Percentiles rank a stretch among this genome's conserved stretches.
Evolutionary conservation across 805 yeast species (phyloP).

Genomic region (Candida khao-thaluensis): DNA sequence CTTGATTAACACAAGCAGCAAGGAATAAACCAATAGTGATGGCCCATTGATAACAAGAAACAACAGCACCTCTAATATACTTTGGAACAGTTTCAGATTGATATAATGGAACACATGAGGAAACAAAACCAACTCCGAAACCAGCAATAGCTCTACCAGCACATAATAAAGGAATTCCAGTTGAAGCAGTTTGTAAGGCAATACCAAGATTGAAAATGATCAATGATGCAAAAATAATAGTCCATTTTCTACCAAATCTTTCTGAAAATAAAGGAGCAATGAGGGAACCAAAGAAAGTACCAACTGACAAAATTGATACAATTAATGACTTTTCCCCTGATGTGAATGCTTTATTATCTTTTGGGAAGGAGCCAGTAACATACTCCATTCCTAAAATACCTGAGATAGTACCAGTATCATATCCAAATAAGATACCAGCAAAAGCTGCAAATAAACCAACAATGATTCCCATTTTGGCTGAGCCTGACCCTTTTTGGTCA

Average conservation of each 20-base stretch:
- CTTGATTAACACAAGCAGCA: slow-evolving; percentile 51
- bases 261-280: slow-evolving; percentile 67
- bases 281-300: slow-evolving; percentile 78
- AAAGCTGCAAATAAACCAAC: slow-evolving; percentile 84
- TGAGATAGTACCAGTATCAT: slow-evolving; percentile 84
- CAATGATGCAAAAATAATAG: slow-evolving; percentile 58
- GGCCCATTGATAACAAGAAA: slow-evolving; percentile 43
- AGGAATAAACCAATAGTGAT: slow-evolving; percentile 49
- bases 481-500: slow-evolving; percentile 47
- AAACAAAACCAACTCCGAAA: slow-evolving; percentile 43
- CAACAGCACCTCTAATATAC: slow-evolving; percentile 59
- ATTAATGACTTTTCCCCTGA: slow-evolving; percentile 66
- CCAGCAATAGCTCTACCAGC: slow-evolving; percentile 50
- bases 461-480: slow-evolving; percentile 43
- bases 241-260: slow-evolving; percentile 65
- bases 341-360: slow-evolving; percentile 48
- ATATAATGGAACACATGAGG: slow-evolving; percentile 71
- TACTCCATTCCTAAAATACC: slow-evolving; percentile 73
- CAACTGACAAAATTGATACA: slow-evolving; percentile 74
- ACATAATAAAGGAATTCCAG: slow-evolving; percentile 35
- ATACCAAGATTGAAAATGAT: slow-evolving; percentile 53
- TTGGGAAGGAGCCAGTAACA: slow-evolving; percentile 56
- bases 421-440: slow-evolving; percentile 86
- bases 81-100: slow-evolving; percentile 77
- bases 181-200: slow-evolving; percentile 33